These are phyloP conservation scores for Aspergillus ochraceus DNA, from an alignment of 2,329 filamentous ascomycete species.

Conservation along the genomic window DNA sequence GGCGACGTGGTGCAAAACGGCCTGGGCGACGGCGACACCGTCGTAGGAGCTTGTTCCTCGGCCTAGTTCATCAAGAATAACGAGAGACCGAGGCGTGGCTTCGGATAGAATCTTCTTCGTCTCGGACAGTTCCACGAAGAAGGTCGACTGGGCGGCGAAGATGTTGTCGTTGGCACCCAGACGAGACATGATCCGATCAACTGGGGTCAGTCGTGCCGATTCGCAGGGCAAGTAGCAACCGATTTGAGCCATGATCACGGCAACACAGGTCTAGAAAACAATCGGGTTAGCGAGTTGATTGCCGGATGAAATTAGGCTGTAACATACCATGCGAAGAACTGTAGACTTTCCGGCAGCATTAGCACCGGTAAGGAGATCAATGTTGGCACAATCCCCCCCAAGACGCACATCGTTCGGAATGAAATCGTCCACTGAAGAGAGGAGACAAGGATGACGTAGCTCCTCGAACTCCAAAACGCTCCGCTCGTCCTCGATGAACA, in stretches of 20 bases:
- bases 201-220: slow-evolving; percentile 79
- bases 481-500: slow-evolving; percentile 81
- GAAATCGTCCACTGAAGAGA: slow-evolving; percentile 85
- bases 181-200: slow-evolving; percentile 98
- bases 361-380: slow-evolving; percentile 89
- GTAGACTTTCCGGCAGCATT: slow-evolving; percentile 98
- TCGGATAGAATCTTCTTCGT: slow-evolving; percentile 97
- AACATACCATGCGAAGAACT: slow-evolving; percentile 81
- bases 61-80: slow-evolving; percentile 95
- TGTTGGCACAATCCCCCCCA: slow-evolving; percentile 77
- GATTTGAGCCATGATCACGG: slow-evolving; percentile 96
- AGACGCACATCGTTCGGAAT: slow-evolving; percentile 93
- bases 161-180: slow-evolving; percentile 98
- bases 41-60: slow-evolving; percentile 95
- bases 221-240: slow-evolving; percentile 87
- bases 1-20: slow-evolving; percentile 93
- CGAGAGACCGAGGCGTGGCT: slow-evolving; percentile 87
- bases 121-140: slow-evolving; percentile 95
- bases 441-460: slow-evolving; percentile 91
- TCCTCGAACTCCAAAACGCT: slow-evolving; percentile 90
- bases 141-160: slow-evolving; percentile 94
- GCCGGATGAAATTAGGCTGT: background rate
- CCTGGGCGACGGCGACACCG: slow-evolving; percentile 92
- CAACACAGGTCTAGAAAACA: slow-evolving; percentile 72
- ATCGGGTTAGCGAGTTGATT: slow-evolving; percentile 5